These are phyloP conservation scores for Solanum verrucosum DNA, from an alignment of 257 asterid species.

Conservation along the genomic window DNA sequence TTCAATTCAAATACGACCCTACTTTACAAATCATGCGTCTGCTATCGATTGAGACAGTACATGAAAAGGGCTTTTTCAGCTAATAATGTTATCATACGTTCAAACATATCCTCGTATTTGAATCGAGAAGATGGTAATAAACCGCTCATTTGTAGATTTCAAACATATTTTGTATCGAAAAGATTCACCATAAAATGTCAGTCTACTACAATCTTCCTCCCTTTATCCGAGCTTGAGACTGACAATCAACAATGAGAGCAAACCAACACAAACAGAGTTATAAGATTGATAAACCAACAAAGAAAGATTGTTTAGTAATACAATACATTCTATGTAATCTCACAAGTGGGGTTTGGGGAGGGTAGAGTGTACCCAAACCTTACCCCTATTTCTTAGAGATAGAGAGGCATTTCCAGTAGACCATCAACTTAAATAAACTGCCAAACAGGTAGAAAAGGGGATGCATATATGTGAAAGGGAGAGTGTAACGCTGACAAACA, in stretches of 20 bases:
- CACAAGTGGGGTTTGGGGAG: neutral
- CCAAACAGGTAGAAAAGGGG: neutral
- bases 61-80: neutral
- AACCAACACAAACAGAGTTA: neutral
- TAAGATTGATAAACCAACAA: neutral
- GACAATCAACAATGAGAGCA: neutral
- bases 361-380: neutral
- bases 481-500: neutral
- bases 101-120: neutral
- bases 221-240: neutral
- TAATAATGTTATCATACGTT: neutral
- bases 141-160: neutral
- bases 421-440: neutral
- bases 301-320: neutral
- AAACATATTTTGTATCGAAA: neutral
- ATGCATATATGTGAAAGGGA: neutral
- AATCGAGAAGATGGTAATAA: neutral
- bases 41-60: neutral
- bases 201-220: neutral
- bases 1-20: neutral
- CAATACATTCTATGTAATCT: no score
- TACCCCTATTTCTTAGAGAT: neutral
- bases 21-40: neutral
- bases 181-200: neutral
- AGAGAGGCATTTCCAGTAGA: neutral